Conservation (phyloP, 225 moss, liverwort and hornwort genomes). For the Thuidium tamariscinum region DNA sequence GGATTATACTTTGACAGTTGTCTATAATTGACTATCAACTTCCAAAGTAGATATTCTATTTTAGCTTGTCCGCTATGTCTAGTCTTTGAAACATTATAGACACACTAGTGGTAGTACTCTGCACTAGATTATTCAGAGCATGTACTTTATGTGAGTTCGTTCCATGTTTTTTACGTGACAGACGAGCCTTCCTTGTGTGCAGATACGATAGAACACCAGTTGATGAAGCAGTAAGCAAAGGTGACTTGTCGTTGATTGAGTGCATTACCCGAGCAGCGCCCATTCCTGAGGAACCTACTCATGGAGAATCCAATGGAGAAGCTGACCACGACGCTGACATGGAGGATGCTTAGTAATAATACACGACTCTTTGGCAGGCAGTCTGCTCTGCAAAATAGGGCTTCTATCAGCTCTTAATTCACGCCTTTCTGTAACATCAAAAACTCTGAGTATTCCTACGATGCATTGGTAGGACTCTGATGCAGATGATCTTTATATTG, state of each 20-base stretch:
- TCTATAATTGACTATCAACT: neutral
- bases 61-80: neutral
- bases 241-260: conserved; percentile 31
- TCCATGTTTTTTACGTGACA: neutral
- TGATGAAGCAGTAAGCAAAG: conserved; percentile 55
- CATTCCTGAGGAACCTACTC: conserved; percentile 26
- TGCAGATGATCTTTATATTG: neutral
- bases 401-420: neutral
- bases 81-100: neutral
- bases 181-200: neutral
- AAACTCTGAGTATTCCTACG: neutral
- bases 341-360: conserved; percentile 20
- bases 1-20: too few relatives aligned
- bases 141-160: neutral
- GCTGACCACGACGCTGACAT: conserved; percentile 14
- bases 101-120: neutral
- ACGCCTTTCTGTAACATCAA: neutral
- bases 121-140: neutral
- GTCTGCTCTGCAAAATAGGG: neutral
- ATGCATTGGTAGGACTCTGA: neutral
- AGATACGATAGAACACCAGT: conserved; percentile 59
- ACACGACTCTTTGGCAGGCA: neutral
- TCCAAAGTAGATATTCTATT: neutral
- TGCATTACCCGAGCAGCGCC: conserved; percentile 44
- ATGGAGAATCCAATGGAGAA: conserved; percentile 19